Evolutionary conservation across 2,329 filamentous ascomycete genomes (phyloP), one percentile per base, ranked within the genome.

Genomic region (Fusarium odoratissimum): DNA sequence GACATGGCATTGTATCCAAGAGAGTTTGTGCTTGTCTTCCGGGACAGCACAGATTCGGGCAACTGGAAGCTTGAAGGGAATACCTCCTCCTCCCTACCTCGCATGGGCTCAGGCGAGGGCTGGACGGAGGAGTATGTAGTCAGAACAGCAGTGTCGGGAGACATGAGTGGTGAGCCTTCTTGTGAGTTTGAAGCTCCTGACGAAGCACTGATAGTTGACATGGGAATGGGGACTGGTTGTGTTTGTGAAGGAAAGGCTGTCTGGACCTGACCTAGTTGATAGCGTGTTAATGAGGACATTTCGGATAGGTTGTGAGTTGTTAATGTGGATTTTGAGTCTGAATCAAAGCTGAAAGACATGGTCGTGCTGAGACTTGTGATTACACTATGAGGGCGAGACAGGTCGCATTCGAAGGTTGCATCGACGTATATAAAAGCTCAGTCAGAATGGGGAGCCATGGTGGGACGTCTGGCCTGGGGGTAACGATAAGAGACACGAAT

Each of bases 1-100:
- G 84, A 82, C 77, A 87, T 82, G 44, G 91, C 88, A 40, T 88
- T 89, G 68, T 93, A 91, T 52, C 88, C 89, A 77, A 93, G 88
- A 10, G 92, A 91, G 74, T 85, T 90, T 70, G 84, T 83, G 77
- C 90, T 91, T 10, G 89, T 86, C 74, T 89, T 88, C 73, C 85
- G 86, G 60, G 87, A 84, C 70, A 93, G 83, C 49, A 92, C 85
- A n/a, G 93, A 86, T 74, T 95, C 93, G 38, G 93, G 92, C 48
- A 96, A 88, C 77, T 92, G 89, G 69, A 95, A 89, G 60, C 87
- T 88, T 31, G 85, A 79, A 37, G 83, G 82, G 58, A 84, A 85
- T 38, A 86, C 82, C 58, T 90, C 89, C 60, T 87, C 82, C 46
- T 89, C 88, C 69, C 86, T 84, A 40, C 87, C 87, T 23, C 86